Evolutionary conservation across 2,329 filamentous ascomycete genomes (phyloP).

Genomic region (Arthrocladium fulminans): DNA sequence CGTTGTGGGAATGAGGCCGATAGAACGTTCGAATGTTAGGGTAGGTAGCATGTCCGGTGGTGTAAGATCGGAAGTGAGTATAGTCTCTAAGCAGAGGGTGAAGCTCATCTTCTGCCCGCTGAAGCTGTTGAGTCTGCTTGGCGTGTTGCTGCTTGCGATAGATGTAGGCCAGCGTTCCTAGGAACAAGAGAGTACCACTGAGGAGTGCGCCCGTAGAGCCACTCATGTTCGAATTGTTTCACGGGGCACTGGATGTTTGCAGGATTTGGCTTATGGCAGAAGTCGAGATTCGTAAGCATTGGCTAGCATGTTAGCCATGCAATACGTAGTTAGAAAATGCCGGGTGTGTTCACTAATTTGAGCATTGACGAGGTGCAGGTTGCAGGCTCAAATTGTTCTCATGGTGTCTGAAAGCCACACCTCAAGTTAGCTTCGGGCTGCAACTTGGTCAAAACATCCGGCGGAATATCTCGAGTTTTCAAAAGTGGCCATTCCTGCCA

Average conservation of each 20-base stretch:
- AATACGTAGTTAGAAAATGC: too few species aligned
- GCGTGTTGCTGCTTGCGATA: not conserved
- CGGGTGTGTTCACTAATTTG: too few species aligned
- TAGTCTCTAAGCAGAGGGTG: slow-evolving; percentile 72
- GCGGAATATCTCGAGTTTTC: too few species aligned
- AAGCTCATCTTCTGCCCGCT: slow-evolving; percentile 44
- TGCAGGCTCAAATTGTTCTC: too few species aligned
- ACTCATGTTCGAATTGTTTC: not conserved
- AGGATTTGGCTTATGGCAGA: too few species aligned
- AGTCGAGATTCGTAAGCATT: too few species aligned
- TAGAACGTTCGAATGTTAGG: slow-evolving; percentile 73
- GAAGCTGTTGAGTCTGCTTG: not conserved
- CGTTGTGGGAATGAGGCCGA: slow-evolving; percentile 69
- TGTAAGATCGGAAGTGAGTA: slow-evolving; percentile 62
- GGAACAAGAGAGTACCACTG: not conserved
- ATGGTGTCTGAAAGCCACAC: too few species aligned
- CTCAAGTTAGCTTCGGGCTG: too few species aligned
- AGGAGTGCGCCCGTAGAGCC: not conserved
- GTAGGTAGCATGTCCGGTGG: slow-evolving; percentile 62
- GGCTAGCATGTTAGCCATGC: too few species aligned
- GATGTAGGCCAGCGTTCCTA: not conserved
- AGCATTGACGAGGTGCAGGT: too few species aligned
- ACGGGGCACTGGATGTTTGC: too few species aligned
- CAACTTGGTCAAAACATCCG: too few species aligned
- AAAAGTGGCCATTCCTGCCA: not conserved